phyloP scores from a whole-genome alignment of 2,329 filamentous ascomycete species.

The Sarocladium strictum region DNA sequence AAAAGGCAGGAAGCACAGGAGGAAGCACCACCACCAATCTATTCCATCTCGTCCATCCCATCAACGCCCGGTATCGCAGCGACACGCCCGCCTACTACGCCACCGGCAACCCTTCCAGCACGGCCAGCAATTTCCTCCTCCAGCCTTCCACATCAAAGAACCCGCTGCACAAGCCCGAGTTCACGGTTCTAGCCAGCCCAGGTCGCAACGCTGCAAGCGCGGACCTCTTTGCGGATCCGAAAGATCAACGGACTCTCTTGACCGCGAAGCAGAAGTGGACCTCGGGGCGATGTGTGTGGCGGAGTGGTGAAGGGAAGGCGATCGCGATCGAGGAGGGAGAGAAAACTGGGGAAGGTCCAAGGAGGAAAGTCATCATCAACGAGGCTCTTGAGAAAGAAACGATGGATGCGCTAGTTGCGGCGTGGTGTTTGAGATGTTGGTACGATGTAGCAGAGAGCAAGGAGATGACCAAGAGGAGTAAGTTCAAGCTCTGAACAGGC shows the following conservation, averaged over 20 bases:
- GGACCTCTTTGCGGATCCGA: not conserved
- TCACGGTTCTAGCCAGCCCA: not conserved
- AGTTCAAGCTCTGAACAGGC: not conserved
- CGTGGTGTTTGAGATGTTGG: not conserved
- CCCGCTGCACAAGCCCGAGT: not conserved
- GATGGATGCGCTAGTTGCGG: not conserved
- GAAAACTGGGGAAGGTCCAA: not conserved
- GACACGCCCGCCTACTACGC: conserved; percentile 6
- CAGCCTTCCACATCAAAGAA: not conserved
- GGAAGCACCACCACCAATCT: not conserved
- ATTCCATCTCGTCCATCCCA: conserved; percentile 3
- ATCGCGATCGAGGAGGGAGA: not conserved
- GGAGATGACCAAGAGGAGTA: not conserved
- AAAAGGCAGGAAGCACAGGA: not conserved
- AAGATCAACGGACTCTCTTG: not conserved
- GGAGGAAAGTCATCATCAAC: not conserved
- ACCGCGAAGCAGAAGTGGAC: conserved; percentile 3
- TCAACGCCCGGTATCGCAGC: conserved; percentile 2
- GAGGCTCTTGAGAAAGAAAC: not conserved
- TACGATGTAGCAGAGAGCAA: not conserved
- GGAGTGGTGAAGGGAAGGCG: not conserved
- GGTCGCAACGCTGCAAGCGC: not conserved
- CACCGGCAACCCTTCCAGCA: not conserved
- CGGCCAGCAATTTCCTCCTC: not conserved
- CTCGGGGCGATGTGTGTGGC: not conserved